These are phyloP conservation scores for Eucalyptus grandis DNA, from an alignment of 345 rosid species.

Conservation along the genomic window DNA sequence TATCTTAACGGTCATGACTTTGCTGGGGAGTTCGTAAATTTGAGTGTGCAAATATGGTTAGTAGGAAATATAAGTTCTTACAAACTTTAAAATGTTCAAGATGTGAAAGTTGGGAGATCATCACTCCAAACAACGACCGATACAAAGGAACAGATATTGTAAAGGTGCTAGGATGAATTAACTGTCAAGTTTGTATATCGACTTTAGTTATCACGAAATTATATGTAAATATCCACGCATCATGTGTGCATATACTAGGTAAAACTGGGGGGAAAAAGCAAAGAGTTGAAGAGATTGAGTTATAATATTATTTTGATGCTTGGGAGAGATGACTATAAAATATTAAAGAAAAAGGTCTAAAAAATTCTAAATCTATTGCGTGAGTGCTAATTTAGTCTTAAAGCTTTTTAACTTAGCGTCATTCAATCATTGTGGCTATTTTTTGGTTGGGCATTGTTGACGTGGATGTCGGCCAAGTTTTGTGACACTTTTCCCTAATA, in stretches of 20 bases:
- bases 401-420: accelerated
- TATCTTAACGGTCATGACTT: neutral
- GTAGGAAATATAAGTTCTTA: neutral
- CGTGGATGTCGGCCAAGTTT: no score
- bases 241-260: no score
- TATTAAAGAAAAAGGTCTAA: no score
- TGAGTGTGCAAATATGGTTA: neutral
- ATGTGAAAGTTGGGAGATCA: neutral
- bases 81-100: neutral
- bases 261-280: no score
- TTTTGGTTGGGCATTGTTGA: no score
- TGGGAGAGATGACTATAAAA: no score
- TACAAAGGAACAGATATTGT: neutral
- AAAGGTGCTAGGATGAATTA: neutral
- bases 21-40: neutral
- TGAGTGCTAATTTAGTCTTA: no score
- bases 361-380: no score
- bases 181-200: neutral
- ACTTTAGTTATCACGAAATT: neutral
- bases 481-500: no score
- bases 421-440: accelerated
- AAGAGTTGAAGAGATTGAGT: no score
- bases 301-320: no score
- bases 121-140: neutral
- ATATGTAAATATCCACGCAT: no score